Base-by-base conservation (phyloP, 2,329 filamentous ascomycete genomes). In the Calonectria fujianensis region DNA sequence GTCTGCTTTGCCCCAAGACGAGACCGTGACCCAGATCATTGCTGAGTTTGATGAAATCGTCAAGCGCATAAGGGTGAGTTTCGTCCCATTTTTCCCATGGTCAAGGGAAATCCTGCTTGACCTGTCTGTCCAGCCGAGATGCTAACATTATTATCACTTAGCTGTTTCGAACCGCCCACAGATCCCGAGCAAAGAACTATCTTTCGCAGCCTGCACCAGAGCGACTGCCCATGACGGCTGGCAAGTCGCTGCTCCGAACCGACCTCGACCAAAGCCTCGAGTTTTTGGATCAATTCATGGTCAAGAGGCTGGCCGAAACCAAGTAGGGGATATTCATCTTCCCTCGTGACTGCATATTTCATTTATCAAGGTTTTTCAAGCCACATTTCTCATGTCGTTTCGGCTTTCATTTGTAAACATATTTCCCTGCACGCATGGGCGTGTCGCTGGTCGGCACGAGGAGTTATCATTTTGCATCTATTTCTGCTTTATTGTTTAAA, bases 181-280 rank as follows among this genome's bases (percentile, higher is more conserved):
- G 51, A 32, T 32, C 29, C 32, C 51, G 51, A 4, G 51, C 51
- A 20, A 54, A 29, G 51, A 20, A 20, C 11, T 54, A 54, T 9
- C 51, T 54, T 20, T 54, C 51, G 13, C 51, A 54, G 29, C 51
- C 51, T 54, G 51, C 51, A n/a, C 51, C 51, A 20, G 51, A 54
- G 51, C 51, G 51, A 20, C 27, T 54, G 29, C 51, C 51, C 27
- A 54, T 54, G 51, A 54, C 51, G 10, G 51, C 51, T 4, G 51
- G 51, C 51, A 54, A 54, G 27, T 54, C 51, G 14, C 51, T 54
- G 20, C 51, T 54, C 16, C 51, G 51, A 54, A 32, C 51, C 9
- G 18, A 54, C 14, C 51, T 54, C n/a, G 51, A 54, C 27, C 51
- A 54, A 20, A 54, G 51, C 6, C 51, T 54, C 5, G 51, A 54